phyloP scores from a whole-genome alignment of 1,139 yeast genomes.

The Debaryomyces coudertii region DNA sequence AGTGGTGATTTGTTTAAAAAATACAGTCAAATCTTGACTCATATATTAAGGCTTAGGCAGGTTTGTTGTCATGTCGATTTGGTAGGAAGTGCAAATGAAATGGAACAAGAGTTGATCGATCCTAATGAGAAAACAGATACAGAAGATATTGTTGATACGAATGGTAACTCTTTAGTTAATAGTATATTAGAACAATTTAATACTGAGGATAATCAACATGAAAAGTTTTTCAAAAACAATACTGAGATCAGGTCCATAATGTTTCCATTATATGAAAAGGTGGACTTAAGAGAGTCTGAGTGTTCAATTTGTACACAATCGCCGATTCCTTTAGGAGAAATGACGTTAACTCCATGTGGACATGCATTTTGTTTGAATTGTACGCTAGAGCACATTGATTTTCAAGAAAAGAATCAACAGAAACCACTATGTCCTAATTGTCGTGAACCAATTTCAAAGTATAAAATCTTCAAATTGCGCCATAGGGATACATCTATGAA shows the following conservation, averaged over 20 bases:
- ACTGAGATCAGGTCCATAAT: slow-evolving; percentile 32
- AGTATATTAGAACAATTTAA: slow-evolving; percentile 20
- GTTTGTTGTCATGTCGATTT: slow-evolving; percentile 83
- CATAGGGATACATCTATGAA: slow-evolving; percentile 31
- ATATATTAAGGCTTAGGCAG: slow-evolving; percentile 81
- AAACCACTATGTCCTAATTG: slow-evolving; percentile 64
- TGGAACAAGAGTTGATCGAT: slow-evolving; percentile 32
- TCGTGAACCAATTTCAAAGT: slow-evolving; percentile 45
- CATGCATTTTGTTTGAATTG: slow-evolving; percentile 81
- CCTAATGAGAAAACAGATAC: background rate
- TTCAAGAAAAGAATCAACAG: slow-evolving; percentile 35
- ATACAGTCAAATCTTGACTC: slow-evolving; percentile 81
- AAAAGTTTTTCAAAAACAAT: slow-evolving; percentile 39
- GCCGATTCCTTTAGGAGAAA: slow-evolving; percentile 57
- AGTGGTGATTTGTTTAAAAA: slow-evolving; percentile 73
- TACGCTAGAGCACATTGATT: slow-evolving; percentile 68
- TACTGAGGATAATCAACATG: slow-evolving; percentile 15
- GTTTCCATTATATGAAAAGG: slow-evolving; percentile 27
- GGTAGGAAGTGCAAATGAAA: slow-evolving; percentile 48
- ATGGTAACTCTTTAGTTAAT: slow-evolving; percentile 15
- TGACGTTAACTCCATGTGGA: slow-evolving; percentile 76
- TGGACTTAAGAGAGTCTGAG: slow-evolving; percentile 58
- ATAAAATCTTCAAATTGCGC: slow-evolving; percentile 45
- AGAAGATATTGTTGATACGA: slow-evolving; percentile 20
- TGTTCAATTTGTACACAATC: slow-evolving; percentile 83